These are phyloP conservation scores for Atractiella rhizophila DNA, from an alignment of 768 basidiomycete species.

Conservation along the genomic window DNA sequence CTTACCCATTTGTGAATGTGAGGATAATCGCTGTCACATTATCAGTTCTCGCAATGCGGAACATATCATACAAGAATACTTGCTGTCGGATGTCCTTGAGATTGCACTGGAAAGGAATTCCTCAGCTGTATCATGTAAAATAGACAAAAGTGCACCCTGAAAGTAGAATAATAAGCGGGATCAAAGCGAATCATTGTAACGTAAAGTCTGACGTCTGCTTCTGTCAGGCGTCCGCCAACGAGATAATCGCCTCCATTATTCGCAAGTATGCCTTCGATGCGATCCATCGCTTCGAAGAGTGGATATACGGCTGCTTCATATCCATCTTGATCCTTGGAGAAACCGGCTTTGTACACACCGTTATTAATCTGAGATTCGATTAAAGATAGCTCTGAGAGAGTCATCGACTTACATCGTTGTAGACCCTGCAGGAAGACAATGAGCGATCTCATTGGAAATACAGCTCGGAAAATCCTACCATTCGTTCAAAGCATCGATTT, in stretches of 20 bases:
- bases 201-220: constrained; percentile 51
- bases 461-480: constrained; percentile 56
- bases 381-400: too few species aligned
- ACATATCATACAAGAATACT: too few species aligned
- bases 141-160: too few species aligned
- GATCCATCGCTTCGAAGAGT: constrained; percentile 56
- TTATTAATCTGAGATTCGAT: constrained; percentile 21
- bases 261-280: constrained; percentile 50
- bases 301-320: constrained; percentile 51
- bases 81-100: too few species aligned
- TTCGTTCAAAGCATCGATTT: constrained; percentile 62
- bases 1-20: too few species aligned
- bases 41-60: too few species aligned
- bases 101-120: too few species aligned
- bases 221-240: constrained; percentile 55
- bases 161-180: constrained; percentile 66
- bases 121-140: too few species aligned
- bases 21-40: too few species aligned
- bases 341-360: constrained; percentile 67
- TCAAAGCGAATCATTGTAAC: constrained; percentile 88
- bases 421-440: too few species aligned
- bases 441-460: too few species aligned
- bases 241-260: constrained; percentile 55
- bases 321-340: constrained; percentile 52
- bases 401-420: too few species aligned